Base-by-base conservation (phyloP, 805 yeast genomes). In the Cyberlindnera veronae region DNA sequence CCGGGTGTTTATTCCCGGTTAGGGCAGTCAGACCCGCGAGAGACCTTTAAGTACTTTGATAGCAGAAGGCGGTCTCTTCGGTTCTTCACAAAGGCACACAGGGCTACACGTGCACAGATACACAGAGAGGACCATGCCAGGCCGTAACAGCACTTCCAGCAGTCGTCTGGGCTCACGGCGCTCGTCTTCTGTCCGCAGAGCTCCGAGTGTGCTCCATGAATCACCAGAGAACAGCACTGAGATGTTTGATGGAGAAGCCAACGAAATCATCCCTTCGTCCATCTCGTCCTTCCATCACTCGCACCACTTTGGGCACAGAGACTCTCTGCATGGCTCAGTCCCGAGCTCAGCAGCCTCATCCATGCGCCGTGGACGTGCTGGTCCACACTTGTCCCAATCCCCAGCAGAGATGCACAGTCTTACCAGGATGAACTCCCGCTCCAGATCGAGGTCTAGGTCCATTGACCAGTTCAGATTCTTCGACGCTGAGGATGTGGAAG, bases 401-500 rank as follows among this genome's bases (percentile, higher is more conserved):
- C 42, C 44, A n/a, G 44, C 44, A 11, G 58, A 51, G 29, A 41
- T 41, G 30, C 39, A 46, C 10, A 39, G 48, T 12, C 31, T 57
- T 15, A 42, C 51, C 11, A 42, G 64, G 21, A 58, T 58, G 28
- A 66, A 47, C 44, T 36, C 55, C 2, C 43, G 53, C 24, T 60
- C 72, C 5, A 48, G 67, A 34, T 61, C 65, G 14, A 53, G 70
- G 18, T 64, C 69, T 11, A 48, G 51, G 26, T 58, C 63, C 2
- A 41, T 58, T 9, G 64, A 60, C 12, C 69, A 80, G 40, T 91
- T 93, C 66, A 75, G 79, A 45, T 91, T 90, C 59, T 91, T 91
- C 62, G 79, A 91, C 10, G 70, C 83, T 4, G 87, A 84, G 41
- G 93, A 88, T 50, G 81, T 91, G 33, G 90, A 84, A 53, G 69